Conservation (phyloP, 495 filamentous ascomycete species). For the Trichoderma erinaceum region DNA sequence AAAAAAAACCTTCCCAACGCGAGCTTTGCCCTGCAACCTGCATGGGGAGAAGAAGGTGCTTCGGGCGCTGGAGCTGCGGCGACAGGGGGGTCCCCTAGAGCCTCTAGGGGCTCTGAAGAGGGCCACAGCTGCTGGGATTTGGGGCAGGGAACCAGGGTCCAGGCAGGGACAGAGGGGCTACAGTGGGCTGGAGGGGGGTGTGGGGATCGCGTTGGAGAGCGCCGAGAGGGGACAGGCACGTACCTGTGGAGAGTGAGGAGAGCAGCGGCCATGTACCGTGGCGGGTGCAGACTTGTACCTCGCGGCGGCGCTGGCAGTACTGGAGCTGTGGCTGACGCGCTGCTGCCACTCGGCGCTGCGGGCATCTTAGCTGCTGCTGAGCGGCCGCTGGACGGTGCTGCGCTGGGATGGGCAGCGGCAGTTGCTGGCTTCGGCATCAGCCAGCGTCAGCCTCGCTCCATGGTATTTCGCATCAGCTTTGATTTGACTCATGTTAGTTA, state of each 20-base stretch:
- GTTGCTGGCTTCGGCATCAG: no score
- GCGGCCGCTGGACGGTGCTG: no score
- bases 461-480: no score
- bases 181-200: background rate
- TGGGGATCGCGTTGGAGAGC: background rate
- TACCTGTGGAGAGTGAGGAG: background rate
- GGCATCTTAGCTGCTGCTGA: no score
- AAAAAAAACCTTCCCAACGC: slow-evolving; percentile 2
- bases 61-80: slow-evolving; percentile 5
- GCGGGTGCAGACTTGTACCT: background rate
- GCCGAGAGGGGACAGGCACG: no score
- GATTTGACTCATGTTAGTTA: no score
- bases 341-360: no score
- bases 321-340: background rate
- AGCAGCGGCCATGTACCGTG: background rate
- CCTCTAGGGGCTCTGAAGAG: background rate
- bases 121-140: background rate
- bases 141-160: slow-evolving; percentile 10
- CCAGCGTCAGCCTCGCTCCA: no score
- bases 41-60: background rate
- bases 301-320: background rate
- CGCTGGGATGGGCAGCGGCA: no score
- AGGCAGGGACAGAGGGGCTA: slow-evolving; percentile 1
- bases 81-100: slow-evolving; percentile 1
- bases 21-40: slow-evolving; percentile 1